Conservation (phyloP, 2,329 filamentous ascomycete species). For the Fusarium brachygibbosum region DNA sequence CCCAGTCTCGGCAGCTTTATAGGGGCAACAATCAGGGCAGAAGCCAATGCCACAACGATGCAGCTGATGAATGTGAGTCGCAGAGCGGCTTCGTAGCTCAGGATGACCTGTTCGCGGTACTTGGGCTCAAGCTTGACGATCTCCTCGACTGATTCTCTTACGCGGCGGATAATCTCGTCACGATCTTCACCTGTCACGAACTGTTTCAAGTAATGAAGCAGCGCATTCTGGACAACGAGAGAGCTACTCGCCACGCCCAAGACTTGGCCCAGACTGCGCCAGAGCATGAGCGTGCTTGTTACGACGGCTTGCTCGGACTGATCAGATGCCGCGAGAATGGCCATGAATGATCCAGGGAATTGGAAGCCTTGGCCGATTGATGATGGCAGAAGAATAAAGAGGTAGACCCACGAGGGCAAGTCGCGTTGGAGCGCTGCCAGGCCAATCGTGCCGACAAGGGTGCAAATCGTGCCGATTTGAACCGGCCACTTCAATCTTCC, state of each 20-base stretch:
- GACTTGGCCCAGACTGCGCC: constrained; percentile 78
- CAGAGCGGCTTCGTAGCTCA: constrained; percentile 67
- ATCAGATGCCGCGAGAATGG: constrained; percentile 69
- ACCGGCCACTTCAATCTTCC: constrained; percentile 72
- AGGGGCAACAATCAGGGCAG: constrained; percentile 62
- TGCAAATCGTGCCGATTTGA: constrained; percentile 62
- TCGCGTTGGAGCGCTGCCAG: constrained; percentile 65
- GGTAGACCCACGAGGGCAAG: constrained; percentile 66
- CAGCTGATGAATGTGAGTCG: constrained; percentile 62
- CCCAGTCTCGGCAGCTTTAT: constrained; percentile 68
- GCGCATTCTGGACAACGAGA: constrained; percentile 78
- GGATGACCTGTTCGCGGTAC: constrained; percentile 68
- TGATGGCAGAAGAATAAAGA: constrained; percentile 68
- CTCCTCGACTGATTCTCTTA: constrained; percentile 68
- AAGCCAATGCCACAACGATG: constrained; percentile 62
- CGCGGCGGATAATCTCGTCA: constrained; percentile 64
- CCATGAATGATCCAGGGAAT: constrained; percentile 74
- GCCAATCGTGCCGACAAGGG: constrained; percentile 64
- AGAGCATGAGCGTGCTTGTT: constrained; percentile 78
- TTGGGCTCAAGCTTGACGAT: constrained; percentile 59
- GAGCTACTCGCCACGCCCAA: constrained; percentile 80
- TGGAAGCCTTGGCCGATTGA: constrained; percentile 73
- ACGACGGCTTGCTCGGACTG: constrained; percentile 76
- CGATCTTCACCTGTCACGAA: constrained; percentile 72
- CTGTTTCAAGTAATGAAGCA: constrained; percentile 70